Conservation (phyloP, 108 stramenopile species). For the Skeletonema tropicum region DNA sequence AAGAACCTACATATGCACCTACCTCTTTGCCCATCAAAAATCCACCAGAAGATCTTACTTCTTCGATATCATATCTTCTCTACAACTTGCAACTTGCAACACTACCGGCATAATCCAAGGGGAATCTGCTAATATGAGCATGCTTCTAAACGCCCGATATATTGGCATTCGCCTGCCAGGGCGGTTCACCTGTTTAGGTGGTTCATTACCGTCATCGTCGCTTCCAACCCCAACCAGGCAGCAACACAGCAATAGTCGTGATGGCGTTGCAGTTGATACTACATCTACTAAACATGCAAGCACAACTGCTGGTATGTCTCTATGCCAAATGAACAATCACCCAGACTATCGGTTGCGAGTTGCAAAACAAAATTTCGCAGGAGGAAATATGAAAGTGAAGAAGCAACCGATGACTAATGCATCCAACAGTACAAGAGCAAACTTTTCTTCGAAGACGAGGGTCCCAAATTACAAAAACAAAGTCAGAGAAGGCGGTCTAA, state of each 20-base stretch:
- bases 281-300: neutral
- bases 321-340: slow-evolving; percentile 8
- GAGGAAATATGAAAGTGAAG: neutral
- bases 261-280: neutral
- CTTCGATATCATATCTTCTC: too few species aligned
- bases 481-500: slow-evolving; percentile 8
- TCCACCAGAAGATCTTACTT: too few species aligned
- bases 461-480: neutral
- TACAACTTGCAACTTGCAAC: too few species aligned
- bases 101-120: too few species aligned
- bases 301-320: neutral
- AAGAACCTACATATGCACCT: neutral
- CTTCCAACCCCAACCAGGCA: neutral
- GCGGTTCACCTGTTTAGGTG: neutral
- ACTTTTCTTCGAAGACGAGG: neutral
- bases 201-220: neutral
- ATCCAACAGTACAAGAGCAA: neutral
- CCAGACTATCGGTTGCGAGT: slow-evolving; percentile 3
- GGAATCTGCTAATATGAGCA: neutral
- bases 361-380: neutral
- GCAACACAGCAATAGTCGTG: neutral
- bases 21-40: neutral
- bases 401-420: neutral
- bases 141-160: neutral
- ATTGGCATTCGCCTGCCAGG: neutral